These are phyloP conservation scores for Lasiodiplodia theobromae DNA, from an alignment of 2,329 filamentous ascomycete species.

Conservation along the genomic window DNA sequence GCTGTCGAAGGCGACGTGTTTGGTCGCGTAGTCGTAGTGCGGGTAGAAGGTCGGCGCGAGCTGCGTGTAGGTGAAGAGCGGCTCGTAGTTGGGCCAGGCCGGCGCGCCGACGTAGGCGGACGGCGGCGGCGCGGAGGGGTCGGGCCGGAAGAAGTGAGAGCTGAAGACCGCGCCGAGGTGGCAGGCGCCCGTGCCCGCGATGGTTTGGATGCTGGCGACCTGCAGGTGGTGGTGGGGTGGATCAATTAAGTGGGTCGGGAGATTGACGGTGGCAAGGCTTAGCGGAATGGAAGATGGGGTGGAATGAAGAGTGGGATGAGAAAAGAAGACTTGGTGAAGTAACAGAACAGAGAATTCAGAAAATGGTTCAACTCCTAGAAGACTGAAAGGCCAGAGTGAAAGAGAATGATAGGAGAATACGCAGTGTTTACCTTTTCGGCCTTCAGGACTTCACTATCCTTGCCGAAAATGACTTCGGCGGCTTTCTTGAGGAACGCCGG, in stretches of 20 bases:
- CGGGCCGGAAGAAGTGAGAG: slow-evolving; percentile 35
- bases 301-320: neutral
- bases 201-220: slow-evolving; percentile 48
- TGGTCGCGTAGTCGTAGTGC: slow-evolving; percentile 40
- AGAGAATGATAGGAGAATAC: too few relatives aligned
- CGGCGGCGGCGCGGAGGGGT: neutral
- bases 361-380: neutral
- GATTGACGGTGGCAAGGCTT: too few relatives aligned
- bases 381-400: neutral
- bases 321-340: neutral
- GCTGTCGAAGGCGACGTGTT: slow-evolving; percentile 39
- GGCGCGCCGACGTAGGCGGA: slow-evolving; percentile 44
- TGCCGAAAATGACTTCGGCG: slow-evolving; percentile 43
- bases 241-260: neutral
- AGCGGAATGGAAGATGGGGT: too few relatives aligned
- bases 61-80: slow-evolving; percentile 42
- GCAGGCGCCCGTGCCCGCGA: slow-evolving; percentile 49
- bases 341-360: neutral
- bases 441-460: slow-evolving; percentile 26
- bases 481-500: slow-evolving; percentile 41
- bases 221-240: slow-evolving; percentile 21
- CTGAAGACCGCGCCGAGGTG: slow-evolving; percentile 47
- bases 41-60: slow-evolving; percentile 40
- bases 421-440: neutral
- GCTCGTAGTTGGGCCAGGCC: slow-evolving; percentile 47